Base-by-base conservation (phyloP, 192 early-diverging fungal genomes). In the Backusella psychrophila region DNA sequence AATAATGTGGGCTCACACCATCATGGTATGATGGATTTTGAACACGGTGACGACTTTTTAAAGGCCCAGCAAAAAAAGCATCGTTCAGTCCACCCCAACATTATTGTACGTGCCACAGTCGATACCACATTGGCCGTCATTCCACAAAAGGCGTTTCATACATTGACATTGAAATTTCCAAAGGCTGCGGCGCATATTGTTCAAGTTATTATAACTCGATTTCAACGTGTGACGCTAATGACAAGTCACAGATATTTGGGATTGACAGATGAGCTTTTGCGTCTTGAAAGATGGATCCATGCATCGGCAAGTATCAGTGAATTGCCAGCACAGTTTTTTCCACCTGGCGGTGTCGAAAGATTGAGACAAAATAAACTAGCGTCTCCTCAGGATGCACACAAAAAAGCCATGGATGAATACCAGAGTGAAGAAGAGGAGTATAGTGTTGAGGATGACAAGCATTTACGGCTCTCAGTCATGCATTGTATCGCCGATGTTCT, bases 101-200 rank as follows among this genome's bases (percentile, higher is more conserved):
- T 98, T 23, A 81, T 96, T 56, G 92, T 93, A 1, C 87, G 94
- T 8, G 96, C 97, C 4, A 90, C 91, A 6, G 89, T 89, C 2
- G 94, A 96, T 79, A 94, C 94, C 2, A 99, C 97, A 0, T 86
- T 99, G 39, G 95, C 94, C n/a, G 93, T 98, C 53, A 96, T 99
- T 41, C 97, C 97, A 3, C 95, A 92, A 6, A 90, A 93, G 72
- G 96, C 96, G 1, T 99, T 99, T 77, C 90, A 91, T 74, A 88
- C 91, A 63, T 83, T 99, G 66, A 94, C 93, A 11, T 89, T 90
- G 76, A 94, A 96, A 76, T 96, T 95, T 83, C 96, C 97, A 23
- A 91, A 92, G 56, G 93, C 97, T 0, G 95, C 94, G 0, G 94
- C 97, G 34, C 95, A 97, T 75, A 97, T 99, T 36, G 91, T 95